Evolutionary conservation across 2,329 filamentous ascomycete species (phyloP), one percentile per base, ranked within the genome.

Genomic region (Scolecobasidium constrictum): DNA sequence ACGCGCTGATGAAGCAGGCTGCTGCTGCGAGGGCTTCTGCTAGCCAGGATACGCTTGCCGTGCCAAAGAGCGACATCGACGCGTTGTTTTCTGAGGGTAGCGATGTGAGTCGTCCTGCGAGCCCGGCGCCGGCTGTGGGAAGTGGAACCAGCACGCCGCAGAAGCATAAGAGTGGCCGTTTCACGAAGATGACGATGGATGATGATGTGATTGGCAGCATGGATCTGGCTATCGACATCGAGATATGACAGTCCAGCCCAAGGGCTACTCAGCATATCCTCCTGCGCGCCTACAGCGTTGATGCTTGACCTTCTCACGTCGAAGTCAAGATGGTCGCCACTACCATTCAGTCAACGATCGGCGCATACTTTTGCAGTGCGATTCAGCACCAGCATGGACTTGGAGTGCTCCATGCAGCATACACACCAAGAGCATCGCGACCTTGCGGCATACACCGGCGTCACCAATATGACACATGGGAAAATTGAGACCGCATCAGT

Each of bases 181-280:
- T 90, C 55, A 80, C 71, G 51, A 73, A 84, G 63, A 80, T 82
- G 21, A 75, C 87, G 45, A 82, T 83, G 69, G 88, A 94, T 48
- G 92, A 96, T 56, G 92, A 96, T 56, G 83, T 95, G 44, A 90
- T 96, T 60, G 87, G 83, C 1, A 75, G 79, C 19, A 68, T 96
- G 67, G 92, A 96, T 59, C 66, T 96, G 53, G 90, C 86, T 20
- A 86, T 96, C 58, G 90, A 96, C 52, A 80, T 94, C 53, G 87
- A 94, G 51, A 86, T 94, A 52, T 42, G 40, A 42, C 15, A 7
- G 12, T 36, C n/a, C n/a, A n/a, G n/a, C n/a, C n/a, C n/a, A n/a
- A n/a, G n/a, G n/a, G n/a, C n/a, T n/a, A n/a, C n/a, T n/a, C n/a
- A n/a, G n/a, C n/a, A n/a, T n/a, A n/a, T n/a, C n/a, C n/a, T n/a